Evolutionary conservation across 2,329 filamentous ascomycete species (phyloP).

Genomic region (Colletotrichum sp.): DNA sequence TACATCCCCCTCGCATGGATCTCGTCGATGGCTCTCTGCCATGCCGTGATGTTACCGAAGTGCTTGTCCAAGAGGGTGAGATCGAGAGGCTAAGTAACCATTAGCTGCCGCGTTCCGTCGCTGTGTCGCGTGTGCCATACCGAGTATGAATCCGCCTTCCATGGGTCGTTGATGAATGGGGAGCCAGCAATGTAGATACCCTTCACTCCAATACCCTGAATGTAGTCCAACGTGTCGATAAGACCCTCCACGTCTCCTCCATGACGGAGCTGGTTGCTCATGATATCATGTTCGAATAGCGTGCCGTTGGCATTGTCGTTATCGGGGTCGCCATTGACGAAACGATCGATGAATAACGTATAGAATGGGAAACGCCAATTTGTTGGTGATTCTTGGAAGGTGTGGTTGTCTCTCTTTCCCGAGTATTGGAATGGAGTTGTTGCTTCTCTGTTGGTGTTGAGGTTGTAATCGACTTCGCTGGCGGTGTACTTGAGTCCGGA

Average conservation of each 20-base stretch:
- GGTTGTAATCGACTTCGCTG: constrained; percentile 54
- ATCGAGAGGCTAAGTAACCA: constrained; percentile 50
- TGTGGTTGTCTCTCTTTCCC: constrained; percentile 58
- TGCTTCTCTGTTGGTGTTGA: constrained; percentile 65
- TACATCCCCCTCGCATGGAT: constrained; percentile 70
- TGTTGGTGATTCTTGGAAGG: constrained; percentile 57
- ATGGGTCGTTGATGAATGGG: constrained; percentile 68
- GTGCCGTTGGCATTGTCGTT: constrained; percentile 70
- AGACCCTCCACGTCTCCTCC: constrained; percentile 66
- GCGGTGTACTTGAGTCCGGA: constrained; percentile 32
- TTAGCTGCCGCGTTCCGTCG: constrained; percentile 26
- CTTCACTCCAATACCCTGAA: constrained; percentile 69
- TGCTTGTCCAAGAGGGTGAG: constrained; percentile 68
- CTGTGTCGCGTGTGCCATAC: constrained; percentile 19
- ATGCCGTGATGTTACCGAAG: constrained; percentile 62
- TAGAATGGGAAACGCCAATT: constrained; percentile 73
- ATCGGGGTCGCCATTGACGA: constrained; percentile 67
- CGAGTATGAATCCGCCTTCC: constrained; percentile 65
- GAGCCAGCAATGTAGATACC: constrained; percentile 69
- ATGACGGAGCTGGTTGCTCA: constrained; percentile 66
- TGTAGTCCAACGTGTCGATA: constrained; percentile 66
- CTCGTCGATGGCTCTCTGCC: constrained; percentile 61
- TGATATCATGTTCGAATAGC: constrained; percentile 63
- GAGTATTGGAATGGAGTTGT: constrained; percentile 61
- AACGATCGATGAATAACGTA: constrained; percentile 67